Conservation (phyloP, 164 flowering plant species). For the Tetracentron sinense region DNA sequence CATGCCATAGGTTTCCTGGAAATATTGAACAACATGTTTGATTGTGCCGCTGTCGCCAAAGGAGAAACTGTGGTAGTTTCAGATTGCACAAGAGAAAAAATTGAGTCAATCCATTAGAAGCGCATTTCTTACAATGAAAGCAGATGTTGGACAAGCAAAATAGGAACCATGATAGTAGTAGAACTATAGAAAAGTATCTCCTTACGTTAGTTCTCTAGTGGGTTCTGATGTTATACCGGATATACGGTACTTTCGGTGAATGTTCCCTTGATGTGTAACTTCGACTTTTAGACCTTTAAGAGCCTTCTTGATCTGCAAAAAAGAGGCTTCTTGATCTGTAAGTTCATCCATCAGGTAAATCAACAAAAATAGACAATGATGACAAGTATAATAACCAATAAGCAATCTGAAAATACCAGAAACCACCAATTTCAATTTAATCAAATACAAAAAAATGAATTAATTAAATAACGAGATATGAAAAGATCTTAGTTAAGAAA, state of each 20-base stretch:
- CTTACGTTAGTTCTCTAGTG: not conserved
- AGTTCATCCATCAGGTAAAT: not conserved
- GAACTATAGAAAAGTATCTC: not conserved
- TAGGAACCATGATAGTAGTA: not conserved
- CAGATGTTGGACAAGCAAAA: not conserved
- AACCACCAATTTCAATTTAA: not conserved
- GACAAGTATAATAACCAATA: no score
- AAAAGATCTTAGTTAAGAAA: no score
- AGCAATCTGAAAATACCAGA: not conserved
- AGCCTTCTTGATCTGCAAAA: no score
- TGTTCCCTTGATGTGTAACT: not conserved
- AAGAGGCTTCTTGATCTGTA: slow-evolving; percentile 1
- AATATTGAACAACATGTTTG: not conserved
- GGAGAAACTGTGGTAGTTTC: not conserved
- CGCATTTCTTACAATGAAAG: not conserved
- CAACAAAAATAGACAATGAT: no score
- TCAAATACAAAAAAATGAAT: not conserved
- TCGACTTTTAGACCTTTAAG: not conserved
- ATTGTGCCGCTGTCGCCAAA: not conserved
- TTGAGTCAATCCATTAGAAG: no score
- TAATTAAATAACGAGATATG: no score
- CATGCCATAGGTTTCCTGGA: not conserved
- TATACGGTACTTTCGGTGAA: not conserved
- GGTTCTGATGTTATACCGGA: not conserved
- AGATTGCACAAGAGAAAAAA: not conserved